Evolutionary conservation across 108 stramenopile species (phyloP), one percentile per base, ranked within the genome.

Genomic region (Conticribra weissflogii): DNA sequence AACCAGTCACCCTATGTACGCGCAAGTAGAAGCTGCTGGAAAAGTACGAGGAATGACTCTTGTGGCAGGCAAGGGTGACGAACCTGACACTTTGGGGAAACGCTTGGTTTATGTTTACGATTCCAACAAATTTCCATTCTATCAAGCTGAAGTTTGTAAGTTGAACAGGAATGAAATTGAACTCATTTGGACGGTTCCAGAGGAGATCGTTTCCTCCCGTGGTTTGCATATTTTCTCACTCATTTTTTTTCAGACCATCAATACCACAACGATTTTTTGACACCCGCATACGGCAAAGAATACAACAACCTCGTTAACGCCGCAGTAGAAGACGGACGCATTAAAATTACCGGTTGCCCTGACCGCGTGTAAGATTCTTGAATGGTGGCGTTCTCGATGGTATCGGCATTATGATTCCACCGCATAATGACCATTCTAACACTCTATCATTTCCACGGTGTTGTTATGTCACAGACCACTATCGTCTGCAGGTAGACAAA

Each of bases 271-370:
- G 91, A 89, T 60, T 92, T 92, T 47, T 79, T 86, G 36, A 59
- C 71, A 4, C 81, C 85, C 19, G 58, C 88, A 1, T 94, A 94
- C 58, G 90, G 90, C 36, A 88, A 83, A 51, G 80, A 81, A 52
- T 94, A 94, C 78, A 94, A 94, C 62, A 50, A 81, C 24, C 76
- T 94, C 31, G 90, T 57, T 15, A 56, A 80, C 15, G 53, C 68
- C 25, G 90, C 90, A 1, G 68, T 89, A 4, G 87, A 91, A 8
- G 93, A 89, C 32, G 90, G 90, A 50, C 60, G 90, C 48, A 63
- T 94, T n/a, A 79, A 85, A 51, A 76, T 59, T 17, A 89, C 90
- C 5, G 90, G 90, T 60, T 94, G 93, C 50, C 93, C 93, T 23
- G 92, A 94, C 74, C 85, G 86, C 32, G 74, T 88, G 54, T 91